phyloP scores from a whole-genome alignment of 2,329 filamentous ascomycete genomes.

The Gaeumannomyces tritici region DNA sequence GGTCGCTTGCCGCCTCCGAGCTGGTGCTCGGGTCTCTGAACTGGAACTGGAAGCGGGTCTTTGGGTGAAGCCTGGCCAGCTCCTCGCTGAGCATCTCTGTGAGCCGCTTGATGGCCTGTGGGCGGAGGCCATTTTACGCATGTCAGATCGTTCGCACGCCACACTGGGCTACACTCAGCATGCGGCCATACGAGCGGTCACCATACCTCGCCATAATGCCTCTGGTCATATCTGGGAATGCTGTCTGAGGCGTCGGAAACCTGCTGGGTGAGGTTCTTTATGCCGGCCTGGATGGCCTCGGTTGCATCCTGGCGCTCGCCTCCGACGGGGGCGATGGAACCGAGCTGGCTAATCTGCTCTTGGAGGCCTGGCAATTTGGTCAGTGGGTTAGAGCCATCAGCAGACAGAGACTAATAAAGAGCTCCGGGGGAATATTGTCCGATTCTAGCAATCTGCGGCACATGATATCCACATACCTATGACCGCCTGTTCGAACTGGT shows the following conservation, averaged over 20 bases:
- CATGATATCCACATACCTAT: background rate
- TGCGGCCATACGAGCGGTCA: background rate
- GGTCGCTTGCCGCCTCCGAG: constrained; percentile 29
- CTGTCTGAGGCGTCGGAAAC: constrained; percentile 76
- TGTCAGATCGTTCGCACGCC: background rate
- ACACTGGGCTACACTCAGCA: background rate
- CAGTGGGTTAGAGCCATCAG: background rate
- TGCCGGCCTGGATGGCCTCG: constrained; percentile 69
- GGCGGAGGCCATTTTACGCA: background rate
- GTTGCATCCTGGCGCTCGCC: constrained; percentile 74
- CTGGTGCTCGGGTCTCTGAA: constrained; percentile 7
- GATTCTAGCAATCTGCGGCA: background rate
- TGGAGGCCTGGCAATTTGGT: constrained; percentile 52
- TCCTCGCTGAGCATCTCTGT: constrained; percentile 69
- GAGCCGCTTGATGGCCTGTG: constrained; percentile 66
- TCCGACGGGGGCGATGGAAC: constrained; percentile 49
- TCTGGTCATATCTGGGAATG: constrained; percentile 82
- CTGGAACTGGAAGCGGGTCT: constrained; percentile 70
- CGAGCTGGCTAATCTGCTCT: constrained; percentile 62
- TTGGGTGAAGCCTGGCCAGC: constrained; percentile 58
- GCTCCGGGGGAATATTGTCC: background rate
- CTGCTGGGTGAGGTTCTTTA: constrained; percentile 71
- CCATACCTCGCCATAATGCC: constrained; percentile 68
- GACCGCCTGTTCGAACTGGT: background rate
- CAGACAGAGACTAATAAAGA: background rate